phyloP scores from a whole-genome alignment of 163 green algal species.

The Trebouxiophyceae sp. region DNA sequence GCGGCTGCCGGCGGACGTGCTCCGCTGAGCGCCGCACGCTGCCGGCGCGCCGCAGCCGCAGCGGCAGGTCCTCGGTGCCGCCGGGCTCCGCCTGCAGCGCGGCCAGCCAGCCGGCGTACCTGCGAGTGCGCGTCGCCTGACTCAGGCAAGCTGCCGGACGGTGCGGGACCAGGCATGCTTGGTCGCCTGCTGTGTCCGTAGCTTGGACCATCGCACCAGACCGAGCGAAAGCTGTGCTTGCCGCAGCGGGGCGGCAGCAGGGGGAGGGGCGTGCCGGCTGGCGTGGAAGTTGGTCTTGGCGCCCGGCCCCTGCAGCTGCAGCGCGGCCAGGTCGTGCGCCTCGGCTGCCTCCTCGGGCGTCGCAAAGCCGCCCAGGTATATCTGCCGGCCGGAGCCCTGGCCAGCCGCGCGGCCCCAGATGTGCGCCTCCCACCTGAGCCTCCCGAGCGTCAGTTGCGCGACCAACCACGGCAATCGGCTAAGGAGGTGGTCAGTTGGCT shows the following conservation, averaged over 20 bases:
- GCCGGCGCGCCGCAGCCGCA: neutral
- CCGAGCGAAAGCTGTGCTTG: neutral
- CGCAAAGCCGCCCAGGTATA: slow-evolving; percentile 10
- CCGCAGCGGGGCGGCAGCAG: neutral
- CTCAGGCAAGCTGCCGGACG: too few species aligned
- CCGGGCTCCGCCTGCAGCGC: neutral
- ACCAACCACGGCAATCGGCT: too few species aligned
- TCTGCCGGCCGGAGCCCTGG: neutral
- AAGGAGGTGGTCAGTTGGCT: neutral
- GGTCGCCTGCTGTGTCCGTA: neutral
- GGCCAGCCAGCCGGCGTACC: neutral
- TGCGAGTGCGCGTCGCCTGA: neutral
- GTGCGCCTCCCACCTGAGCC: slow-evolving; percentile 2
- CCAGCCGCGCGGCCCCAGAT: neutral
- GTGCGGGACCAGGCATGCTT: neutral
- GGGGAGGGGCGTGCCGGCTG: neutral
- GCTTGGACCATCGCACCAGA: neutral
- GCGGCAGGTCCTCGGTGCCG: neutral
- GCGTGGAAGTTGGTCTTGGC: slow-evolving; percentile 10
- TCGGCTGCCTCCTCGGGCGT: slow-evolving; percentile 2
- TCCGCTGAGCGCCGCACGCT: too few species aligned
- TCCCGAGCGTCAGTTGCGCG: neutral
- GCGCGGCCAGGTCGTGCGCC: slow-evolving; percentile 5
- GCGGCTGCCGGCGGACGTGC: too few species aligned
- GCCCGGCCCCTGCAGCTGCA: neutral